Percentiles rank a stretch among this genome's conserved stretches.
Conservation (phyloP, 805 yeast species). For the Metschnikowia cubensis region DNA sequence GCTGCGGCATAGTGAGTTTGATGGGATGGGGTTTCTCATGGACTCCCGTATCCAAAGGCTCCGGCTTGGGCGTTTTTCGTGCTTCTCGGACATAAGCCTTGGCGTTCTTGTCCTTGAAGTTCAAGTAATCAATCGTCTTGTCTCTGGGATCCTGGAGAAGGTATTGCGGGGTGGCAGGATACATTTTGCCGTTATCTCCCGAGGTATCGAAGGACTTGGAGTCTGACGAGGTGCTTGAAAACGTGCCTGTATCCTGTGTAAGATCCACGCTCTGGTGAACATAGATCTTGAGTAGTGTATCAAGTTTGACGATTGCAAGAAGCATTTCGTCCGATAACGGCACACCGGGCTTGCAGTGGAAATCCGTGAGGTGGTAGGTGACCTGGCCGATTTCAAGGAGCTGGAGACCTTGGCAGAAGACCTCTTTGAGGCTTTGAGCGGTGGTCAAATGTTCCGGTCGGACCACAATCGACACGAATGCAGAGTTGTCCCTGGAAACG, state of each 20-base stretch:
- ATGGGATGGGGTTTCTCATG: slow-evolving; percentile 6
- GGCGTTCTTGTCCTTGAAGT: slow-evolving; percentile 43
- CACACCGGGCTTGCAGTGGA: slow-evolving; percentile 55
- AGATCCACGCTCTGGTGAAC: slow-evolving; percentile 32
- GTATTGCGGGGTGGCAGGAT: slow-evolving; percentile 70
- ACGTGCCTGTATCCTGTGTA: slow-evolving; percentile 30
- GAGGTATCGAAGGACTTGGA: slow-evolving; percentile 50
- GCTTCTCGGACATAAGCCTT: not conserved
- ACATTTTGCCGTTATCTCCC: slow-evolving; percentile 40
- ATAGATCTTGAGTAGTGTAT: slow-evolving; percentile 31
- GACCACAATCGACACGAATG: slow-evolving; percentile 48
- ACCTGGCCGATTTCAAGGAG: slow-evolving; percentile 29
- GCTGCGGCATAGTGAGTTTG: slow-evolving; percentile 16
- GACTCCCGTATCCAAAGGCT: not conserved
- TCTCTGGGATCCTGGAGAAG: slow-evolving; percentile 45
- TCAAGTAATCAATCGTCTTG: slow-evolving; percentile 49
- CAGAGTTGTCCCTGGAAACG: slow-evolving; percentile 59
- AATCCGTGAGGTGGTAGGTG: slow-evolving; percentile 63
- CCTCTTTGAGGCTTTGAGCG: slow-evolving; percentile 33
- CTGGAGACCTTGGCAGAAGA: slow-evolving; percentile 35
- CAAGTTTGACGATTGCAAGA: slow-evolving; percentile 30
- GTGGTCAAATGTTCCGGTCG: slow-evolving; percentile 14
- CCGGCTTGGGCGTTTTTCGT: not conserved
- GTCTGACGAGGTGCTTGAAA: slow-evolving; percentile 51
- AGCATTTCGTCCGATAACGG: slow-evolving; percentile 50